Conservation (phyloP, 108 stramenopile genomes). For the Cyclotella choctawhatcheeana region DNA sequence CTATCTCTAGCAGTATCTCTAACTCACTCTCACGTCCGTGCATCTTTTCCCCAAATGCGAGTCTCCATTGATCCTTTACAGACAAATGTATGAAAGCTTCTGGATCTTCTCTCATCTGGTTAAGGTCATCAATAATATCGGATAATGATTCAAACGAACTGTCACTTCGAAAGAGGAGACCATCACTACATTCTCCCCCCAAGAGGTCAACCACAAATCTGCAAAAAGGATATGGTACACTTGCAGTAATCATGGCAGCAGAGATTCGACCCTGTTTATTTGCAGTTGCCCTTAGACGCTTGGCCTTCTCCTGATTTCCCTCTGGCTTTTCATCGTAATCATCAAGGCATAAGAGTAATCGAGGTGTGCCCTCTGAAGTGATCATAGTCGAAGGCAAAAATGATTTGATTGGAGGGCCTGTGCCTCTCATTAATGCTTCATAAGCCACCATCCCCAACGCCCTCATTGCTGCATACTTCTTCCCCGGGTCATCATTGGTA, state of each 20-base stretch:
- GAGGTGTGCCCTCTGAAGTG: neutral
- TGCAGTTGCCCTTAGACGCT: neutral
- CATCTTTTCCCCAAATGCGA: constrained; percentile 21
- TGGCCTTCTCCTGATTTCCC: neutral
- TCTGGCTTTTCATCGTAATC: neutral
- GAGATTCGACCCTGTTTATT: neutral
- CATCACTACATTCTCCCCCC: constrained; percentile 15
- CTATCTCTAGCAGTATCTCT: constrained; percentile 19
- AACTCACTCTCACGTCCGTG: constrained; percentile 17
- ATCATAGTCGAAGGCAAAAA: neutral
- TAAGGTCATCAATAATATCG: constrained; percentile 25
- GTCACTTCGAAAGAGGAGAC: constrained; percentile 15
- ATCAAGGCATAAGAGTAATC: constrained; percentile 1
- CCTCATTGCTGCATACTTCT: constrained; percentile 3
- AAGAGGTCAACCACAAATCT: constrained; percentile 27
- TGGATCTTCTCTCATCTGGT: constrained; percentile 21
- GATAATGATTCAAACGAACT: constrained; percentile 24
- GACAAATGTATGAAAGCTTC: constrained; percentile 20
- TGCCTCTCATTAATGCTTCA: neutral
- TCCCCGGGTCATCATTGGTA: no score
- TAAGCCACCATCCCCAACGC: constrained; percentile 6
- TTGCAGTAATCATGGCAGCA: constrained; percentile 11
- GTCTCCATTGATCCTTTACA: constrained; percentile 18
- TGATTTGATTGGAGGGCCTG: neutral
- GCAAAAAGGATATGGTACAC: constrained; percentile 23